Evolutionary conservation across 495 filamentous ascomycete species (phyloP), one percentile per base, ranked within the genome.

Genomic region (Trypethelium eluteriae): DNA sequence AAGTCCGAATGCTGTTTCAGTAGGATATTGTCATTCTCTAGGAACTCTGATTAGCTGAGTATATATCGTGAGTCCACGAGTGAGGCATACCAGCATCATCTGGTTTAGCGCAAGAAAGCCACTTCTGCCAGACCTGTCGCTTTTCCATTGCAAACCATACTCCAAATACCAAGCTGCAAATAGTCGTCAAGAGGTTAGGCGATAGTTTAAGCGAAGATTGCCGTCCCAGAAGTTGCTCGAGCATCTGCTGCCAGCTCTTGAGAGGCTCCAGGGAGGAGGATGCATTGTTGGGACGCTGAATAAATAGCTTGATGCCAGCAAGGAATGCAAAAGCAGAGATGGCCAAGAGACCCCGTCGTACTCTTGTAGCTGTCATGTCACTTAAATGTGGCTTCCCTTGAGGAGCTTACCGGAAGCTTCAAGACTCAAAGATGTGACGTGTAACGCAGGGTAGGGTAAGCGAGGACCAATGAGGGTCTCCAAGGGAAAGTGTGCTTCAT

Each of bases 1-100:
- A 89, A 83, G 61, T 82, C 80, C 39, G 89, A 91, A 74, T 89
- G 84, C 70, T 90, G 89, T 74, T 85, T 85, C 61, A 96, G 79
- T 18, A 97, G 80, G 3, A 39, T 10, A 63, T 35, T 35, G n/a
- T 63, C 62, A 9, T 39, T 39, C 3, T 41, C 16, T 39, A n/a
- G 14, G 32, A 5, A 11, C 14, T 53, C 49, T 53, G 14, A 5
- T 18, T 18, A 53, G 16, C 5, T 18, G 5, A 53, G 16, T 7
- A 9, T 46, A 46, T 7, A 16, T 46, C 0, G 41, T 46, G 25
- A 25, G 25, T 25, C 25, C 25, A 25, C 25, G 25, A 25, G 25
- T 25, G 25, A 25, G 25, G 25, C 25, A 25, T 25, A 25, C 25
- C 25, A 25, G 25, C 25, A 25, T 25, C 25, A 34, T 59, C 53